Evolutionary conservation across 1,284 basidiomycete species (phyloP).

Genomic region (Moesziomyces aphidis): DNA sequence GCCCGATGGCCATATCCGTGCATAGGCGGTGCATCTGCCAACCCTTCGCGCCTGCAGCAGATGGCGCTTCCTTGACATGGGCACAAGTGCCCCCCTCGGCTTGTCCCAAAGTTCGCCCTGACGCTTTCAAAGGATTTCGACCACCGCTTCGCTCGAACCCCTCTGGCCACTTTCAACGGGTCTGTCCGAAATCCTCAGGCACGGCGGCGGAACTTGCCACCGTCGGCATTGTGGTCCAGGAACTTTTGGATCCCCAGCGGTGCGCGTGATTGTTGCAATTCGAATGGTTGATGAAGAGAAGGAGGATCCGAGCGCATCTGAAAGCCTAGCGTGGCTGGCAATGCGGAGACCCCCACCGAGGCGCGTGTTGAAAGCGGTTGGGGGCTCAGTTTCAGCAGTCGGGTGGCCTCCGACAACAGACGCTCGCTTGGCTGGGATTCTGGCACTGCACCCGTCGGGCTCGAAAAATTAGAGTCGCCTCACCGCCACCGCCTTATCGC

Average conservation of each 20-base stretch:
- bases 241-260: neutral
- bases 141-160: neutral
- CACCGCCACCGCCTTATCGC: slow-evolving; percentile 1
- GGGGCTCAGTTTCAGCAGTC: neutral
- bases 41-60: no score
- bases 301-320: neutral
- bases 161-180: neutral
- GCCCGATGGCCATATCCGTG: no score
- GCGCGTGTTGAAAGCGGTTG: neutral
- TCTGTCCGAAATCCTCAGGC: no score
- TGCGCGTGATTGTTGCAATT: neutral
- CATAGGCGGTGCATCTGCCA: neutral
- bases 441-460: no score
- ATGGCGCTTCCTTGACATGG: neutral
- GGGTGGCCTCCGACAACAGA: neutral
- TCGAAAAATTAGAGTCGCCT: neutral
- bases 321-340: no score
- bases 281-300: neutral
- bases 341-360: no score
- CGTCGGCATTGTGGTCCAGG: neutral
- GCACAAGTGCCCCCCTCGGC: neutral
- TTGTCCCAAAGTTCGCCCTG: neutral
- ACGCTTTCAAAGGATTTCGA: neutral
- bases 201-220: no score
- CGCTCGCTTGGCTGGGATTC: no score